These are phyloP conservation scores for Sporobolomyces roseus DNA, from an alignment of 768 basidiomycete species.

Conservation along the genomic window DNA sequence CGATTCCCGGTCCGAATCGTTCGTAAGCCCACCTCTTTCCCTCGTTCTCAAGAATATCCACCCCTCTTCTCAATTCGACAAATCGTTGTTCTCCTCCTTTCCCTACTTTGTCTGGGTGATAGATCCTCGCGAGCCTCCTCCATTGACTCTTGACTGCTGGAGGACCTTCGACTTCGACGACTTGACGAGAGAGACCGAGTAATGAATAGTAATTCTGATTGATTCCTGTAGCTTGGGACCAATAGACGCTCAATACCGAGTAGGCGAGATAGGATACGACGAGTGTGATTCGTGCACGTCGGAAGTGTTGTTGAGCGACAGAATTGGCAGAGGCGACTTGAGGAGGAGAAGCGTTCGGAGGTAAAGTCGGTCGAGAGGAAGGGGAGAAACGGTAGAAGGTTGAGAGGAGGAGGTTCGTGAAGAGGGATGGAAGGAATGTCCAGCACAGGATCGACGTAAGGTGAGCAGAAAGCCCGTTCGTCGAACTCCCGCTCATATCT, in stretches of 20 bases:
- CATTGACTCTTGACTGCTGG: conserved; percentile 64
- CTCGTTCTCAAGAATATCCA: conserved; percentile 73
- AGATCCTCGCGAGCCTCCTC: conserved; percentile 65
- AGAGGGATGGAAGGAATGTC: conserved; percentile 34
- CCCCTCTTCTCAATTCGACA: conserved; percentile 67
- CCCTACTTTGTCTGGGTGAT: conserved; percentile 72
- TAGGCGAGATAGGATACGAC: conserved; percentile 44
- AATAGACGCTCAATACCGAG: conserved; percentile 45
- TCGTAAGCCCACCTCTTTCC: conserved; percentile 79
- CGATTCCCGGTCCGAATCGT: conserved; percentile 74
- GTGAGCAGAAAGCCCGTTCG: conserved; percentile 24
- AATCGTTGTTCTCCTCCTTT: conserved; percentile 59
- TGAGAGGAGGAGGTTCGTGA: conserved; percentile 25
- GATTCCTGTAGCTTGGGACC: conserved; percentile 52
- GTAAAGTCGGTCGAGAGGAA: conserved; percentile 18
- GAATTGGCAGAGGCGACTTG: conserved; percentile 18
- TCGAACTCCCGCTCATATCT: not conserved
- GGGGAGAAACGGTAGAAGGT: conserved; percentile 30
- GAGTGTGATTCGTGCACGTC: conserved; percentile 33
- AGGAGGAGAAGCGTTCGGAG: conserved; percentile 4
- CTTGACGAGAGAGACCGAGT: conserved; percentile 60
- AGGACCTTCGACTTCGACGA: conserved; percentile 56
- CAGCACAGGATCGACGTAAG: conserved; percentile 32
- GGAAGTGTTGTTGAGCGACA: conserved; percentile 16
- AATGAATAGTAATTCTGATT: conserved; percentile 74